Base-by-base conservation (phyloP, 1,284 basidiomycete genomes). In the Heterobasidion irregulare region DNA sequence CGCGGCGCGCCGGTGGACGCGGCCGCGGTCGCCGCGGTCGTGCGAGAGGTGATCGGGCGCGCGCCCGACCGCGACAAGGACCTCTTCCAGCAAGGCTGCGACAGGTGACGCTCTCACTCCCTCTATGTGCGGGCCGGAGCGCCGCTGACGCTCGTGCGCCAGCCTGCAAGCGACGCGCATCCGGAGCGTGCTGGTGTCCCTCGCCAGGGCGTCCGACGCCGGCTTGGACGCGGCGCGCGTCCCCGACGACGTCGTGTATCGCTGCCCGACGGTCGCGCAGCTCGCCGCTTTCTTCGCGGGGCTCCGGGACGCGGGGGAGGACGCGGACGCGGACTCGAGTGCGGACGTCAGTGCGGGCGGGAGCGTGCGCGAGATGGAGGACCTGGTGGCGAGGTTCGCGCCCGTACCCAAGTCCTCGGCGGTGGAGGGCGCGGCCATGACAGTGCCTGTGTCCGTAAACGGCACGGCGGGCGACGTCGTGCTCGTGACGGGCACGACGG, bases 121-220 rank as follows among this genome's bases (percentile, higher is more conserved):
- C 19, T 53, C 35, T 32, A 13, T 16, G 10, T 6, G 16, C 9
- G 36, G 2, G 2, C 35, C 15, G 9, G 8, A 6, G 26, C n/a
- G 8, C 18, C 15, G 10, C 47, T 26, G 56, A 19, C 18, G 41
- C 10, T 15, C 5, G 5, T 15, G 19, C 15, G 19, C 0, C 49
- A 71, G 70, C 58, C 56, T 73, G 46, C 66, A 69, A 53, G 68
- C 70, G 8, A 69, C 66, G 0, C 70, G 67, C 64, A 70, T 73
- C 46, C 62, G 72, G 6, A 72, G 70, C 56, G 61, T 65, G 5
- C 50, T 72, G 32, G 38, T 66, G 1, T 61, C 63, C 38, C 64
- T 62, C 10, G 51, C 71, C 9, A 61, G 64, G 13, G 53, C 38
- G 10, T n/a, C 53, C n/a, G 55, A 62, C n/a, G 57, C 62, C 1